Evolutionary conservation across 2,329 filamentous ascomycete genomes (phyloP), one percentile per base, ranked within the genome.

Genomic region (Nectriaceae sp.): DNA sequence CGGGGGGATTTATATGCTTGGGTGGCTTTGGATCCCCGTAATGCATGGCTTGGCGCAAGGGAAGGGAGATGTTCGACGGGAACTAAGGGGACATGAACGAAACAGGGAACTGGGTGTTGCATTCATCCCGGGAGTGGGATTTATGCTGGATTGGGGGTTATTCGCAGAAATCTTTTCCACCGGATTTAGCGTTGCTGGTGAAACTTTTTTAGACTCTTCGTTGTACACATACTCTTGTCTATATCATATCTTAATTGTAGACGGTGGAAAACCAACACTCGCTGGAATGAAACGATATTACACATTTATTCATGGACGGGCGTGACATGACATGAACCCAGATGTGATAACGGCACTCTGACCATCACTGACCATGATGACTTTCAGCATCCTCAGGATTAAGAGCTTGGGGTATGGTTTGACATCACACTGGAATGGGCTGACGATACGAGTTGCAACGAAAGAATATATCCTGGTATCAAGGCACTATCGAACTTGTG

Each of bases 21-120:
- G 56, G 53, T 52, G 49, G 44, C 42, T 42, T 46, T 52, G 41
- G 38, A 54, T 46, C 49, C 54, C 50, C 50, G 10, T 55, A 46
- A 42, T 65, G 63, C 63, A 65, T 65, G 55, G 56, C 42, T 60
- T 50, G 63, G 63, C 62, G 62, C 47, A 65, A 54, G 52, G 38
- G 49, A 54, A 56, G 54, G 42, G 53, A 50, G n/a, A 18, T 20
- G 20, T 44, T 60, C 54, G 52, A 55, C 42, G 50, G 49, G 53
- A 55, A 20, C 31, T 39, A 51, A 52, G 50, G 35, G 40, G 26
- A 21, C 39, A 59, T 38, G 53, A 62, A 56, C 49, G 53, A 55
- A 49, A 60, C 46, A 52, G 50, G 55, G 48, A 54, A 54, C 22
- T 31, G 44, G 46, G 46, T 18, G 33, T 21, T 26, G 42, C 31